phyloP scores from a whole-genome alignment of 345 rosid genomes.

The Salix udensis region DNA sequence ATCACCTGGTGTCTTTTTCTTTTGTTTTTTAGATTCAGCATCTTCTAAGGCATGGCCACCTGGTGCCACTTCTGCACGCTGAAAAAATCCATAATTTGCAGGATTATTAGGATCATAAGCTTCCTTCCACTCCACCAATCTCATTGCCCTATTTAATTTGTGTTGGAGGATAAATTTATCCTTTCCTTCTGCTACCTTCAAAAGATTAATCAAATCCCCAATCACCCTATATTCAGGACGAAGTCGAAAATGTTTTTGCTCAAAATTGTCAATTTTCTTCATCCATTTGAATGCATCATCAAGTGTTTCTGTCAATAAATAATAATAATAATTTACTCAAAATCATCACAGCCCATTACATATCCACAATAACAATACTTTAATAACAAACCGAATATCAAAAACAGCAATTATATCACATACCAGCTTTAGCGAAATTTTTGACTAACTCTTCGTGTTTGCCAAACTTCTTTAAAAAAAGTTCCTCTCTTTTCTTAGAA shows the following conservation, averaged over 20 bases:
- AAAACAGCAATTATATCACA: not conserved
- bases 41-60: constrained; percentile 27
- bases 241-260: constrained; percentile 70
- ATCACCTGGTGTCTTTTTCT: constrained; percentile 42
- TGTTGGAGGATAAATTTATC: constrained; percentile 85
- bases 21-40: constrained; percentile 40
- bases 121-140: constrained; percentile 82
- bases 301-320: constrained; percentile 48
- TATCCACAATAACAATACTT: not conserved
- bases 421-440: constrained; percentile 54
- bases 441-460: constrained; percentile 64
- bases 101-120: constrained; percentile 86
- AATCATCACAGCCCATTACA: not conserved
- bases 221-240: constrained; percentile 79
- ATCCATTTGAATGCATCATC: constrained; percentile 79
- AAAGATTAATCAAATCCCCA: constrained; percentile 78
- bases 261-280: constrained; percentile 72
- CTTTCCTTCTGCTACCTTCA: constrained; percentile 83
- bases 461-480: constrained; percentile 51
- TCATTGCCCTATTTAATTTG: constrained; percentile 80
- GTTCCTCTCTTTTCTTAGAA: constrained; percentile 26
- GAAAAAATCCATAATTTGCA: constrained; percentile 63
- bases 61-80: constrained; percentile 41
- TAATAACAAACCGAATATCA: not conserved
- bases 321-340: not conserved